Evolutionary conservation across 768 basidiomycete species (phyloP).

Genomic region (Chiua virens): DNA sequence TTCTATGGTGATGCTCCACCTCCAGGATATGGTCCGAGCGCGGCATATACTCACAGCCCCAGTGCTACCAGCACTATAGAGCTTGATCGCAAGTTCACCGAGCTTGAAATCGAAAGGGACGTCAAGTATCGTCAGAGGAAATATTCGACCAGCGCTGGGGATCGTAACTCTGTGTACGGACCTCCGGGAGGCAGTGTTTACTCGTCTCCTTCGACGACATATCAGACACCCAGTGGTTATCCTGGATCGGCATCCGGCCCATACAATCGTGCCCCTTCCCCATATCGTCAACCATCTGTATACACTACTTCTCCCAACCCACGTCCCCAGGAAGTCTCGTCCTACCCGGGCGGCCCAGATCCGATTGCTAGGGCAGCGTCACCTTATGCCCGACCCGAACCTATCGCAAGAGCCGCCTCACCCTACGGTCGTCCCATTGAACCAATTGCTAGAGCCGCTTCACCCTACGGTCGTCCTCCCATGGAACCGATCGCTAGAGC

Average conservation of each 20-base stretch:
- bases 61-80: conserved; percentile 25
- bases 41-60: conserved; percentile 26
- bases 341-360: conserved; percentile 39
- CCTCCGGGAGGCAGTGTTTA: conserved; percentile 15
- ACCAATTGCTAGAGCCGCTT: conserved; percentile 20
- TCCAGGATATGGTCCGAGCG: conserved; percentile 26
- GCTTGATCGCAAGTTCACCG: conserved; percentile 40
- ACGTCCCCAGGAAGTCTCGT: conserved; percentile 45
- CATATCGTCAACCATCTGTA: conserved; percentile 32
- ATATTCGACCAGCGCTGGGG: conserved; percentile 44
- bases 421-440: conserved; percentile 34
- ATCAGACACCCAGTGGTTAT: conserved; percentile 28
- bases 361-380: conserved; percentile 33
- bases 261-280: conserved; percentile 35
- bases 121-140: conserved; percentile 40
- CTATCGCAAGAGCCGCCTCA: conserved; percentile 21
- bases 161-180: conserved; percentile 24
- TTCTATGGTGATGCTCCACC: conserved; percentile 41
- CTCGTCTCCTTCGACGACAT: conserved; percentile 30
- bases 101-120: conserved; percentile 34
- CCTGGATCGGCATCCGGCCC: conserved; percentile 23
- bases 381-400: conserved; percentile 37
- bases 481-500: conserved; percentile 18
- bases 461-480: conserved; percentile 35
- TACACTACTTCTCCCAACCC: conserved; percentile 48